These are phyloP conservation scores for Digitaria exilis DNA, from an alignment of 202 grass and related monocot species.

Conservation along the genomic window DNA sequence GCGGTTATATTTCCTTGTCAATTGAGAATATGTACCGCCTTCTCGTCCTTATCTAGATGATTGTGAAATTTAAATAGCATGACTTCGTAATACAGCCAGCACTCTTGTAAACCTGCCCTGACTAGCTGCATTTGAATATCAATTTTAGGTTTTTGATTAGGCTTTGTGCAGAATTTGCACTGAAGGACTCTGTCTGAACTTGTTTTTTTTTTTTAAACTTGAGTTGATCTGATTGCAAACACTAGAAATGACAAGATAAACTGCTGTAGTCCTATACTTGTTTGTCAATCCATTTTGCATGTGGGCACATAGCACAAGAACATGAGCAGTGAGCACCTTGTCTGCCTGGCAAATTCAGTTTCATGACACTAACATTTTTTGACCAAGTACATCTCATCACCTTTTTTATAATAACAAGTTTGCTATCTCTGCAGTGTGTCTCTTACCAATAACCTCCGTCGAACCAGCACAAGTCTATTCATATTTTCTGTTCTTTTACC, in stretches of 20 bases:
- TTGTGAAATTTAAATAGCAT: background rate
- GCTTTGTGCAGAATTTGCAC: background rate
- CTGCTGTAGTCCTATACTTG: too few species aligned
- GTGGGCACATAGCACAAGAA: background rate
- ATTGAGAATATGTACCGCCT: background rate
- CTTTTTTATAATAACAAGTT: background rate
- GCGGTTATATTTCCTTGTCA: background rate
- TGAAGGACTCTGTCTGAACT: background rate
- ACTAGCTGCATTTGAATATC: background rate
- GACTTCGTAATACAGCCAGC: background rate
- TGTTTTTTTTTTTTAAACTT: background rate
- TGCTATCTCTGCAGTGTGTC: background rate
- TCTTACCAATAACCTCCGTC: background rate
- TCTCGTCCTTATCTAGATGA: background rate
- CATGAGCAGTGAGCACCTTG: background rate
- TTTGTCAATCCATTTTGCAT: background rate
- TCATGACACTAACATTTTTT: background rate
- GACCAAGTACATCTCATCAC: background rate
- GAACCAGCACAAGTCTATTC: background rate
- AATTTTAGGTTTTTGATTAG: background rate
- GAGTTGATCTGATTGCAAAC: background rate
- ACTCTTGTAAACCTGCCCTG: background rate
- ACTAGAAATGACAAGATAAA: background rate
- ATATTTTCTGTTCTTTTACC: background rate
- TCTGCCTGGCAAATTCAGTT: background rate